Evolutionary conservation across 495 filamentous ascomycete species (phyloP), one percentile per base, ranked within the genome.

Genomic region (Penicillium simplicissimum): DNA sequence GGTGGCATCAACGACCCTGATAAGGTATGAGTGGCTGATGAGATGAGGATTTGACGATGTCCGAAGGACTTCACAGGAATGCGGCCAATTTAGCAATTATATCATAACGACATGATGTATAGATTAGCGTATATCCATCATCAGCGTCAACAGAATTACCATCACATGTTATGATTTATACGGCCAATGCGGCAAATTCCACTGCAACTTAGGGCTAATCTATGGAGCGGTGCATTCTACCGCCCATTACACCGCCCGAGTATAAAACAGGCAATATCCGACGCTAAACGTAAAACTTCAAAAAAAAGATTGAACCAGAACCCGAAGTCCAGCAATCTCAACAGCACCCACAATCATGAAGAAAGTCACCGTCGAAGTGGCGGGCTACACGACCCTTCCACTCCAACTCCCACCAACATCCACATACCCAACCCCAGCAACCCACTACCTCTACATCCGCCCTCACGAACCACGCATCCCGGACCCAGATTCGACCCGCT

Each of bases 391-490:
- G 4, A 63, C 80, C 65, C 72, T 84, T 1, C 75, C 76, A 8
- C 48, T 94, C 19, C 78, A 84, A 15, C 81, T 93, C 13, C 90
- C 90, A 2, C 66, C 81, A 17, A 71, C 85, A n/a, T 77, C 86
- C 1, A 78, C 85, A 5, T 87, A 78, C 64, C 83, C 85, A 8
- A 68, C 79, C 17, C 63, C 81, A n/a, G 83, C 81, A 60, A 85
- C 81, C 51, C 95, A 98, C 77, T 90, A 91, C 77, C 81, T 98
- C 70, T 97, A 97, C 75, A 73, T 97, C 54, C 90, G 89, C 57
- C 85, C 84, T 34, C 92, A 97, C 71, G 82, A 87, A 45, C 93
- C 89, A 58, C 90, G 87, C 67, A 82, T 93, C 25, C 87, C 91
- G 15, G 88, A 89, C 11, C 78, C 85, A 17, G 82, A 89, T 67